Conservation (phyloP, 2,329 filamentous ascomycete genomes). For the Trichophyton schoenleinii region DNA sequence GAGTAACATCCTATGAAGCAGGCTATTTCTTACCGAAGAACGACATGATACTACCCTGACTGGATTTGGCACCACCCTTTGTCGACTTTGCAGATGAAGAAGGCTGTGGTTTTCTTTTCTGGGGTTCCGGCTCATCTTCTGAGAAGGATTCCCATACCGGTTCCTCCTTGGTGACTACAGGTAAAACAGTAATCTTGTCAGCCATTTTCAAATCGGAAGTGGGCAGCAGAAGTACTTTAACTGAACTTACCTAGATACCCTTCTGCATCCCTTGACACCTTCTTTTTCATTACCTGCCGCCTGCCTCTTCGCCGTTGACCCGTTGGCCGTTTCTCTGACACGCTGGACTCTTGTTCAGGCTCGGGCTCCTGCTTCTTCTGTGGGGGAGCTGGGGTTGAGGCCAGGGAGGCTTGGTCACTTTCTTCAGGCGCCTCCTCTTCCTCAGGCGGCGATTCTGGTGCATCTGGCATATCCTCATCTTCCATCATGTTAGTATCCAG, state of each 20-base stretch:
- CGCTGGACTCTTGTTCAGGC: conserved; percentile 27
- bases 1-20: conserved; percentile 32
- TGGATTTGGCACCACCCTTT: conserved; percentile 34
- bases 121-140: conserved; percentile 59
- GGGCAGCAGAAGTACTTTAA: background rate
- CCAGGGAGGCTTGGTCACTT: conserved; percentile 3
- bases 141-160: conserved; percentile 84
- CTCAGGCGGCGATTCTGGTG: conserved; percentile 22
- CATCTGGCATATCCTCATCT: conserved; percentile 49
- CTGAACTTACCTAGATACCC: conserved; percentile 64
- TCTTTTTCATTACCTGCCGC: conserved; percentile 75
- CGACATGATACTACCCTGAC: conserved; percentile 69
- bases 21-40: conserved; percentile 73
- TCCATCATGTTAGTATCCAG: background rate
- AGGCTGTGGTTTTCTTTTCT: conserved; percentile 35
- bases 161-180: conserved; percentile 70
- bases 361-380: conserved; percentile 29
- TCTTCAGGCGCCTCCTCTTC: conserved; percentile 7
- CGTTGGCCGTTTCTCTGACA: background rate
- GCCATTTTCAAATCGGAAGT: background rate
- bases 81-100: conserved; percentile 26
- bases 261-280: conserved; percentile 73
- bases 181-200: background rate
- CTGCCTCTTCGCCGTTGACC: conserved; percentile 60
- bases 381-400: background rate